phyloP scores from a whole-genome alignment of 106 monocot genomes.

The Platanthera zijinensis region DNA sequence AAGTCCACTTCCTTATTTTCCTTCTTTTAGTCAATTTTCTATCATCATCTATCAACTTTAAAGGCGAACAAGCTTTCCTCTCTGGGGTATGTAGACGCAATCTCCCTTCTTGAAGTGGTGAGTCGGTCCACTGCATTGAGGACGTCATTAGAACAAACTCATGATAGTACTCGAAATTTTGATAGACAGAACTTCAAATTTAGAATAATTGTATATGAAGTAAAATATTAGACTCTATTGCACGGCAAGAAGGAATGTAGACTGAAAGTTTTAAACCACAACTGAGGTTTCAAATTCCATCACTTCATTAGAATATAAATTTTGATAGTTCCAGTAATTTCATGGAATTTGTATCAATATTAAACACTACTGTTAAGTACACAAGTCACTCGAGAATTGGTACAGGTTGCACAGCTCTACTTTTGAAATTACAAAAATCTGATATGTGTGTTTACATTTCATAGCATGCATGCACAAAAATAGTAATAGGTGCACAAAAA shows the following conservation, averaged over 20 bases:
- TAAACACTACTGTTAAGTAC: no score
- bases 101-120: conserved; percentile 14
- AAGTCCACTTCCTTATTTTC: conserved; percentile 35
- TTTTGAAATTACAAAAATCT: no score
- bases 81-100: conserved; percentile 8
- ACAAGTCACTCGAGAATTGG: no score
- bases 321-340: no score
- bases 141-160: background rate
- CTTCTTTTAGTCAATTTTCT: conserved; percentile 19
- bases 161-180: background rate
- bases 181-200: background rate
- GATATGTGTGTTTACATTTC: no score
- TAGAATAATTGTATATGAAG: background rate
- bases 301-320: no score
- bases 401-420: no score
- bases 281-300: no score
- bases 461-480: no score
- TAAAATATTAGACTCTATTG: background rate
- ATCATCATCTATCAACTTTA: conserved; percentile 3
- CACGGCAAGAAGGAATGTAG: background rate
- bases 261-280: background rate
- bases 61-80: conserved; percentile 18
- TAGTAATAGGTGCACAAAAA: no score
- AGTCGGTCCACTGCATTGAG: conserved; percentile 4
- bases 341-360: no score